Evolutionary conservation across 345 rosid species (phyloP), one percentile per base, ranked within the genome.

Genomic region (Punica granatum): DNA sequence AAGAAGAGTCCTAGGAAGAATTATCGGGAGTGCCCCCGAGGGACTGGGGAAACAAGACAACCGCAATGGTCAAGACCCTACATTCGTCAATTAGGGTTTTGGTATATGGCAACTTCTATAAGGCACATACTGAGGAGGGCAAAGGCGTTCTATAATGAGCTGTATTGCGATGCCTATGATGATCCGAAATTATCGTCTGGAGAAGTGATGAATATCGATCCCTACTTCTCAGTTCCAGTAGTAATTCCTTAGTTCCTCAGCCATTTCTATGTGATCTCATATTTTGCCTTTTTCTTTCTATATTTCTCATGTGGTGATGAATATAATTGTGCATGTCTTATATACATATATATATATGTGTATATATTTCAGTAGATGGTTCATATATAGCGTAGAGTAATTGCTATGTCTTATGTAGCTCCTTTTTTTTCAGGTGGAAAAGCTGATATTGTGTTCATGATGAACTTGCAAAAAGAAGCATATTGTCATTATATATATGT

Each of bases 161-260:
- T 71, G 43, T 79, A 73, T 60, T 66, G 78, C 33, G 86, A 78
- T 41, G 71, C 69, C 60, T 71, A 61, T 36, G 74, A 28, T 32
- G 68, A 64, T 43, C 13, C 60, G 23, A 32, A 19, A 51, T 12
- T 36, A 32, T 34, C 26, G 16, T 7, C 48, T 23, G 19, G 37
- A 43, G 66, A 65, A 39, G 53, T 43, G 70, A 59, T 46, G 49
- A 13, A 64, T 28, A 81, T 72, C 12, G 80, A 71, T 70, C 83
- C 86, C 31, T 81, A 79, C 74, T 81, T 85, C 77, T 79, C 83
- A 6, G 60, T 76, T 64, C 88, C 83, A 32, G 79, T 84, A 32
- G 35, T 78, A 6, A 83, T 75, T 23, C 70, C 72, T 33, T n/a
- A 21, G 28, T 7, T 6, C 25, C 6, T 49, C 56, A 21, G 16